Conservation (phyloP, 2,329 filamentous ascomycete species). For the Ophiosphaerella korrae region DNA sequence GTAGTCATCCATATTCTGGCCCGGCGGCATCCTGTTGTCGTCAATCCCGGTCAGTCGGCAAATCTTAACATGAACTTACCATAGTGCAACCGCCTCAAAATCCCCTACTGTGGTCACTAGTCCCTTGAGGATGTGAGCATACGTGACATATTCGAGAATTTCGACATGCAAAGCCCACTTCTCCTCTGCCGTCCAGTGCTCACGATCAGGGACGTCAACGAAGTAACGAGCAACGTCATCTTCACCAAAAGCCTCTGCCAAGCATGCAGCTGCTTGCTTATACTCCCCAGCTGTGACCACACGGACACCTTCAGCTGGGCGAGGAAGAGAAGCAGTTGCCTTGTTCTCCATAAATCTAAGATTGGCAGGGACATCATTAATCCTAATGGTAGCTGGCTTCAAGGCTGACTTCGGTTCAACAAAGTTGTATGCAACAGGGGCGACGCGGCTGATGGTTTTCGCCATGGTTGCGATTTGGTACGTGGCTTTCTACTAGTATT, state of each 20-base stretch:
- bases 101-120: conserved; percentile 76
- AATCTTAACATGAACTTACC: conserved; percentile 59
- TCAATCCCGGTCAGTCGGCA: conserved; percentile 9
- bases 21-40: conserved; percentile 70
- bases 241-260: conserved; percentile 77
- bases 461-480: conserved; percentile 54
- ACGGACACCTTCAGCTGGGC: conserved; percentile 60
- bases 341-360: conserved; percentile 39
- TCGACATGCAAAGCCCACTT: conserved; percentile 78
- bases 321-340: conserved; percentile 26
- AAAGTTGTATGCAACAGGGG: conserved; percentile 36
- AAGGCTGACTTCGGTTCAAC: conserved; percentile 47
- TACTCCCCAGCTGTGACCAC: conserved; percentile 69
- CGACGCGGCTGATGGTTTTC: conserved; percentile 42
- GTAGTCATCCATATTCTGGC: conserved; percentile 73
- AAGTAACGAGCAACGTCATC: conserved; percentile 78
- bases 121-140: conserved; percentile 75
- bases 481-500: conserved; percentile 49
- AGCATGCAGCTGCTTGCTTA: conserved; percentile 70
- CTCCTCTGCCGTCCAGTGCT: conserved; percentile 65
- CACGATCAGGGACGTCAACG: conserved; percentile 71
- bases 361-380: conserved; percentile 38
- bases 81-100: conserved; percentile 78
- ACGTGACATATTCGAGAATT: conserved; percentile 77
- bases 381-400: conserved; percentile 38